A percentile compares a stretch with the other conserved stretches of the same genome.
phyloP scores from a whole-genome alignment of 139 green algal species.

The Volvox reticuliferus region DNA sequence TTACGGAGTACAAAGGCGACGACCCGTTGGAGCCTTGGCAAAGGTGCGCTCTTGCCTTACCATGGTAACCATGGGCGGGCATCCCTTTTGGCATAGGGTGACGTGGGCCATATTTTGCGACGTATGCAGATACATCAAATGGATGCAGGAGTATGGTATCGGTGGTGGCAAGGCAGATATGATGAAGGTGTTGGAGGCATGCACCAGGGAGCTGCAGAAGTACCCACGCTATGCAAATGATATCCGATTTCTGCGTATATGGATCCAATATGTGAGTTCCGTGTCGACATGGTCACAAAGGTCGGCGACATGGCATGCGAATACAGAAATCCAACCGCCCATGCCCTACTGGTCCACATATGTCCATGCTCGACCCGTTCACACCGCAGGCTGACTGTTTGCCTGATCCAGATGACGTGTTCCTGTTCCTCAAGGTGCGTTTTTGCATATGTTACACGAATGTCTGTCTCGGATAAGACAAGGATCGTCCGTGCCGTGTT shows the following conservation, averaged over 20 bases:
- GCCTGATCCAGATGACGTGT: constrained; percentile 90
- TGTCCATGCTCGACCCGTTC: not conserved
- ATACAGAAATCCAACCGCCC: not conserved
- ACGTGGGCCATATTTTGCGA: not conserved
- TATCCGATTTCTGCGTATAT: constrained; percentile 91
- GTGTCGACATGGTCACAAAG: no score
- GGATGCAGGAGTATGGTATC: constrained; percentile 80
- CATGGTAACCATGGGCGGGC: not conserved
- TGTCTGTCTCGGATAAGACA: no score
- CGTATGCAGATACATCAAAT: constrained; percentile 88
- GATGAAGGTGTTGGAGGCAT: constrained; percentile 87
- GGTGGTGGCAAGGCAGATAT: constrained; percentile 84
- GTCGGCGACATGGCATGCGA: not conserved
- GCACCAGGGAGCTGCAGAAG: constrained; percentile 79
- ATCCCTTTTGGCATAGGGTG: not conserved
- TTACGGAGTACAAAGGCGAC: constrained; percentile 78
- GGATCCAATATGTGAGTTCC: constrained; percentile 92
- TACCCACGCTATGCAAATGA: constrained; percentile 82
- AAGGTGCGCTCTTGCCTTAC: constrained; percentile 63
- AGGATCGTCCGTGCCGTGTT: no score
- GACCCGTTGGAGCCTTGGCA: constrained; percentile 88
- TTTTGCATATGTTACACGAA: no score
- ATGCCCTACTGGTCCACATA: not conserved
- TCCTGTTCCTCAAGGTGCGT: constrained; percentile 81
- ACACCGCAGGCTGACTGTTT: constrained; percentile 82